Base-by-base conservation (phyloP, 345 rosid species). In the Citrus cavaleriei region DNA sequence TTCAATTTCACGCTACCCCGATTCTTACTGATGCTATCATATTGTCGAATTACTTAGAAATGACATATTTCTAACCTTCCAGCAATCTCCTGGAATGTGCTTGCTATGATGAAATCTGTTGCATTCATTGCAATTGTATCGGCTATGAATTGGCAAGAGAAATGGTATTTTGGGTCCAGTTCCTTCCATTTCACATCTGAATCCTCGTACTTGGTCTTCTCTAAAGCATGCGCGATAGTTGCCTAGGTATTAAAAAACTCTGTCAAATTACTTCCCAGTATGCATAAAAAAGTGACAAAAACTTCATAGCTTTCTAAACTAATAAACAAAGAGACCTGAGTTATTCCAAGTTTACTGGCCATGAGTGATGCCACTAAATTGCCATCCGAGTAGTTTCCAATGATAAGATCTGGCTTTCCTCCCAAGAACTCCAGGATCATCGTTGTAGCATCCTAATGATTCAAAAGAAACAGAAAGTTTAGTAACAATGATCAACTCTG, bases 381-480 rank as follows among this genome's bases (percentile, higher is more conserved):
- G 68, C 98, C 99, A 76, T 96, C 98, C 5, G 88, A 81, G 83
- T 96, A 96, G 83, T 96, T 96, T 65, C 99, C 99, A 13, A 96
- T 91, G 9, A 96, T 83, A 74, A 96, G 88, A 73, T 94, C 95
- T 37, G 98, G 98, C 60, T 94, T 95, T 58, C 93, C 95, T 21
- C 90, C 94, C 91, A 94, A 79, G 58, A 87, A 72, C 34, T 93
- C 96, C 30, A 86, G 85, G 68, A 95, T 83, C 83, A 90, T 93
- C 25, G 78, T 69, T 40, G 93, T 82, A 24, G 91, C 99, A 83
- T 95, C 98, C 98, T 93, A 54, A 49, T 51, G 61, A 59, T 62
- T 21, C 21, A 21, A n/a, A 14, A 40, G 30, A 62, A 32, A 51
- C 3, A 49, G 28, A 67, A 38, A 64, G 25, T 14, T 70, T 24